Percentiles rank a stretch among this genome's conserved stretches.
Evolutionary conservation across 306 rosid genomes (phyloP).

Genomic region (Canavalia gladiata): DNA sequence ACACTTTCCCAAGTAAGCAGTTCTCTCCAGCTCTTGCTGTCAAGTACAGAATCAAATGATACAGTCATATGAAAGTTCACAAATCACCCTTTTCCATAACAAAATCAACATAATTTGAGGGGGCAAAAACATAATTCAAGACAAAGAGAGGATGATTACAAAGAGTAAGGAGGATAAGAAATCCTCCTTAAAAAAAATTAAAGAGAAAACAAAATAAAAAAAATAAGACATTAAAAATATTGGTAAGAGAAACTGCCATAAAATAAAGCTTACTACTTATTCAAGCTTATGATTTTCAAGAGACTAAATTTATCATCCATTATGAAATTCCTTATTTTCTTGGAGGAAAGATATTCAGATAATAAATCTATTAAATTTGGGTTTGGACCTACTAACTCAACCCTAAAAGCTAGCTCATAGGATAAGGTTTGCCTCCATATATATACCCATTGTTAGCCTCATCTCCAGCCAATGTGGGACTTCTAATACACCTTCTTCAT

Average conservation of each 20-base stretch:
- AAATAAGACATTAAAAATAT: slow-evolving; percentile 21
- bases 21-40: slow-evolving; percentile 66
- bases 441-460: too few relatives aligned
- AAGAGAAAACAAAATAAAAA: not conserved
- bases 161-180: not conserved
- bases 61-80: not conserved
- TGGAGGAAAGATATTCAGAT: slow-evolving; percentile 3
- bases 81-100: slow-evolving; percentile 31
- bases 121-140: slow-evolving; percentile 3
- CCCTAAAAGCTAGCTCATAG: too few relatives aligned
- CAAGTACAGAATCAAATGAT: slow-evolving; percentile 46
- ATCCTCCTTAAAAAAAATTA: slow-evolving; percentile 23
- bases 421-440: too few relatives aligned
- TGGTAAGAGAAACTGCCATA: slow-evolving; percentile 9
- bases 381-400: too few relatives aligned
- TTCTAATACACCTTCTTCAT: too few relatives aligned
- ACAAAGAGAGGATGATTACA: slow-evolving; percentile 17
- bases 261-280: not conserved
- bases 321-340: not conserved
- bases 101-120: slow-evolving; percentile 3
- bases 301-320: not conserved
- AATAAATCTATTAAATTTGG: not conserved
- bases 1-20: slow-evolving; percentile 76
- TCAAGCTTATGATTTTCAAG: not conserved
- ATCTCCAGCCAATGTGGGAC: too few relatives aligned